Base-by-base conservation (phyloP, 768 basidiomycete genomes). In the Termitomyces sp. region DNA sequence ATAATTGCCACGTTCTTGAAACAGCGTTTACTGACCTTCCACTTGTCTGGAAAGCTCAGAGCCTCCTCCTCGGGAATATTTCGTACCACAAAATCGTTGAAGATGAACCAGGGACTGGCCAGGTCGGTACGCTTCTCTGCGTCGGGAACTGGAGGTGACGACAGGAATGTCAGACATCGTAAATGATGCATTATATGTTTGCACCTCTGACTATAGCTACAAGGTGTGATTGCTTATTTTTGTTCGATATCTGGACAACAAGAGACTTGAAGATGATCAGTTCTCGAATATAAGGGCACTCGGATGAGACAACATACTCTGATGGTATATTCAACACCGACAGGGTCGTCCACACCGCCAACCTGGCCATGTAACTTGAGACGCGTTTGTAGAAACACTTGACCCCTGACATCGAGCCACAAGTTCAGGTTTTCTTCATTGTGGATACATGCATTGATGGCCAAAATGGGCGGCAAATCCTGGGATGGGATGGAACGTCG, bases 51-150 rank as follows among this genome's bases (percentile, higher is more conserved):
- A 65, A 97, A 94, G 63, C 87, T 85, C 56, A 98, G 70, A 1
- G 91, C 96, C 62, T 98, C 94, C 34, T 85, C 79, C 69, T 96
- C 90, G 2, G 87, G 74, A 30, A 98, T 83, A 54, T 90, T 90
- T 46, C 77, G 77, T 12, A 99, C 97, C 1, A 85, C 78, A 65
- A 99, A 99, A 65, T 99, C 97, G 65, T 99, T 99, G 83, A 98
- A 98, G 53, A 98, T 69, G 63, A 88, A 88, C 97, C 97, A 99
- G 1, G 84, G 82, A 52, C 82, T 84, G 19, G 60, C 60, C 15
- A 64, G 53, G 51, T 74, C 70, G 1, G 65, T 54, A 11, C 73
- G 64, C 8, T 64, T 68, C 64, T 86, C 84, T 1, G 81, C 81
- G 54, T 87, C 84, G 0, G 90, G 90, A 38, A 94, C 90, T 41